Evolutionary conservation across 2,329 filamentous ascomycete species (phyloP).

Genomic region (Fusarium nematophilum): DNA sequence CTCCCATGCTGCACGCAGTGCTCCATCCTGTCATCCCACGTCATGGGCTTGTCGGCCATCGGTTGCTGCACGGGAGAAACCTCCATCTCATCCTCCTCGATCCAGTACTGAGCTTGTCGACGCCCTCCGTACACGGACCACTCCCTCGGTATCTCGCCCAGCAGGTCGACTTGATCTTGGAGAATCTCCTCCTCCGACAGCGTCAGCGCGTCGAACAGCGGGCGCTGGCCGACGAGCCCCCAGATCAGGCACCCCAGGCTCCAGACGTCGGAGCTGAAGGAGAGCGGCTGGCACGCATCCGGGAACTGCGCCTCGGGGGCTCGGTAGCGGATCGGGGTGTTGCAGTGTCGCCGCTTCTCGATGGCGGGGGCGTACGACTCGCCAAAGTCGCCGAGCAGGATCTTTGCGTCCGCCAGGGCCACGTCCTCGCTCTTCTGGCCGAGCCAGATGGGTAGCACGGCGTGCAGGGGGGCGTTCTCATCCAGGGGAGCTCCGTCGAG

Average conservation of each 20-base stretch:
- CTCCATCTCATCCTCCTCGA: slow-evolving; percentile 22
- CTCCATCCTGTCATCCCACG: slow-evolving; percentile 32
- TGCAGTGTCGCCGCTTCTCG: slow-evolving; percentile 34
- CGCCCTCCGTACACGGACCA: slow-evolving; percentile 28
- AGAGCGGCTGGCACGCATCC: slow-evolving; percentile 27
- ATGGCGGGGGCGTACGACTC: slow-evolving; percentile 30
- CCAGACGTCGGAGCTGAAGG: slow-evolving; percentile 37
- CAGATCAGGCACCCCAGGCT: slow-evolving; percentile 38
- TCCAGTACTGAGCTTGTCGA: slow-evolving; percentile 26
- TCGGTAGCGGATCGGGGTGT: slow-evolving; percentile 31
- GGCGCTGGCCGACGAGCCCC: slow-evolving; percentile 32
- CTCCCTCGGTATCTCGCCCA: slow-evolving; percentile 35
- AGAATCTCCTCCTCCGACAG: slow-evolving; percentile 34
- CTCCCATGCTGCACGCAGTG: slow-evolving; percentile 31
- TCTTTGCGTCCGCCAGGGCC: slow-evolving; percentile 27
- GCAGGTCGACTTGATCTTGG: slow-evolving; percentile 32
- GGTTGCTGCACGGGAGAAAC: neutral
- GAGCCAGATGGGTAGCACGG: slow-evolving; percentile 35
- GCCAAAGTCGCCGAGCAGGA: slow-evolving; percentile 36
- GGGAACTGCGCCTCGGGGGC: slow-evolving; percentile 37
- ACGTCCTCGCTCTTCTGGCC: slow-evolving; percentile 37
- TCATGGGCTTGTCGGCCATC: neutral
- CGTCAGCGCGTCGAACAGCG: slow-evolving; percentile 38
- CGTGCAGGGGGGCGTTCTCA: slow-evolving; percentile 29
- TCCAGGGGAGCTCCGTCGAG: slow-evolving; percentile 35